These are phyloP conservation scores for Fusarium kyushuense DNA, from an alignment of 2,329 filamentous ascomycete genomes.

Conservation along the genomic window DNA sequence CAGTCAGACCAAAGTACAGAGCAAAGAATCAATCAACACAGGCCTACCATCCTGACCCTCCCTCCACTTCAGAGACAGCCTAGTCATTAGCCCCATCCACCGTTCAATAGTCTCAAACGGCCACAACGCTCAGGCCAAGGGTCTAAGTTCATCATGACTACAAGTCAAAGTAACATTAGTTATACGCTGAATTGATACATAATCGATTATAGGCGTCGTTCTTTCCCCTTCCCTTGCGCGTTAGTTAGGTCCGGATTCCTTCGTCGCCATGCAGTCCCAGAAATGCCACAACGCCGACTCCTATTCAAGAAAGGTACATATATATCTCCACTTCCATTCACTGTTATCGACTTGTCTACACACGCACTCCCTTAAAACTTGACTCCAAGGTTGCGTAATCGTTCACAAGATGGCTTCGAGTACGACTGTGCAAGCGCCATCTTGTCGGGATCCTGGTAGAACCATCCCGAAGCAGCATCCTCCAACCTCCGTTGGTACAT, in stretches of 20 bases:
- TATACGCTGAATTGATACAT: constrained; percentile 33
- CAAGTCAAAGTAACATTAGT: constrained; percentile 18
- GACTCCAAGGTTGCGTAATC: constrained; percentile 59
- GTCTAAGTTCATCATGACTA: constrained; percentile 12
- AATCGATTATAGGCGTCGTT: constrained; percentile 36
- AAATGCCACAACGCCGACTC: constrained; percentile 50
- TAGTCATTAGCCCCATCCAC: neutral
- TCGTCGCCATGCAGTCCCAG: constrained; percentile 45
- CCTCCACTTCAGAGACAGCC: neutral
- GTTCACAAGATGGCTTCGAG: constrained; percentile 65
- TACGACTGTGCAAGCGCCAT: constrained; percentile 74
- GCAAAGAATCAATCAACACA: neutral
- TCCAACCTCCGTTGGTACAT: constrained; percentile 73
- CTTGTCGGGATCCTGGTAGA: constrained; percentile 83
- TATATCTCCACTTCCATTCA: constrained; percentile 1
- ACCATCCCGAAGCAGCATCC: constrained; percentile 88
- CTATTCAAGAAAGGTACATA: constrained; percentile 43
- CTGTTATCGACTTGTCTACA: no score
- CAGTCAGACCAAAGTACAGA: neutral
- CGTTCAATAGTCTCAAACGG: constrained; percentile 7
- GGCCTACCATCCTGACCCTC: neutral
- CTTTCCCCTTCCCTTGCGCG: constrained; percentile 23
- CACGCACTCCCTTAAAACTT: constrained; percentile 35
- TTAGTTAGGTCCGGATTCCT: constrained; percentile 20
- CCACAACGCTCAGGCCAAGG: constrained; percentile 23